phyloP scores from a whole-genome alignment of 179 eudicot species.

The Spergularia azorica region DNA sequence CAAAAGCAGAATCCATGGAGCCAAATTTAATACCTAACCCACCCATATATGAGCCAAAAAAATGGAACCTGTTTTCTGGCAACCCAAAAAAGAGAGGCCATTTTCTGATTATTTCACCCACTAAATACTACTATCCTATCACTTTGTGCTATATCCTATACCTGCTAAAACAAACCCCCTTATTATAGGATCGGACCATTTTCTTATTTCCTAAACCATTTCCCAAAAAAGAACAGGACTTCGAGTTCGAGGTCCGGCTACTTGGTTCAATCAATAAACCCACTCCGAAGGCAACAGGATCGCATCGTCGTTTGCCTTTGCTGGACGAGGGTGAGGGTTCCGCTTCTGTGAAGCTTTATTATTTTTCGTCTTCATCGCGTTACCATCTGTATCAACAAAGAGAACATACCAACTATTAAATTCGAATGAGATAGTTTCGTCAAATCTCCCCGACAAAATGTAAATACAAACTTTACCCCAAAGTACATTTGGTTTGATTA shows the following conservation, averaged over 20 bases:
- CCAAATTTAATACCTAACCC: constrained; percentile 25
- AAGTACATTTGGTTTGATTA: no score
- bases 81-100: background rate
- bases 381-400: background rate
- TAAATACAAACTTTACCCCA: no score
- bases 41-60: background rate
- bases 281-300: constrained; percentile 19
- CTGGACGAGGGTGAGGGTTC: background rate
- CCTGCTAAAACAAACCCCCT: background rate
- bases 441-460: no score
- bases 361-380: constrained; percentile 11
- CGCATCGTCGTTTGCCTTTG: constrained; percentile 5
- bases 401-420: no score
- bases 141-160: constrained; percentile 9
- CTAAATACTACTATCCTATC: constrained; percentile 5
- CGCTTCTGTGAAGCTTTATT: constrained; percentile 12
- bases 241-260: background rate
- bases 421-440: no score
- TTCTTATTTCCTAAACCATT: background rate
- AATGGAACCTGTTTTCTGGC: constrained; percentile 10
- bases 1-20: constrained; percentile 24
- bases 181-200: background rate
- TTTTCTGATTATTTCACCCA: background rate
- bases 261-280: background rate
- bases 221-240: background rate